phyloP scores from a whole-genome alignment of 2,329 filamentous ascomycete genomes.

The Epichloe uncinata region DNA sequence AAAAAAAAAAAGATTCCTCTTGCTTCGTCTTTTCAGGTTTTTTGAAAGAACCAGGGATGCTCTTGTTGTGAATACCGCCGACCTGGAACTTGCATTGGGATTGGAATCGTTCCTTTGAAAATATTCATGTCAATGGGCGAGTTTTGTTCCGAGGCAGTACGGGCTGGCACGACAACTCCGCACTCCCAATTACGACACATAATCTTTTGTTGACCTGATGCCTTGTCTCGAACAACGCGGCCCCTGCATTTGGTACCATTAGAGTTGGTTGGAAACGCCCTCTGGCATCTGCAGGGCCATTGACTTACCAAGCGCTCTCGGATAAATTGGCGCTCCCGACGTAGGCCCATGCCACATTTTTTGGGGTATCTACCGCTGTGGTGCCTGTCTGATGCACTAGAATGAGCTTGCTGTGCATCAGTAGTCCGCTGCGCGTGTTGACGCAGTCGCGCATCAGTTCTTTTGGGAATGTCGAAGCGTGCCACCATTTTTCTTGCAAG shows the following conservation, averaged over 20 bases:
- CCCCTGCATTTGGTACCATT: slow-evolving; percentile 44
- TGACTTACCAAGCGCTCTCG: slow-evolving; percentile 74
- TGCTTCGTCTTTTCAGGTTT: slow-evolving; percentile 11
- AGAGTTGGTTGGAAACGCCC: neutral
- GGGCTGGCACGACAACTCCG: slow-evolving; percentile 62
- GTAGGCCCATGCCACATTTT: slow-evolving; percentile 57
- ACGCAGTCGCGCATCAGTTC: slow-evolving; percentile 61
- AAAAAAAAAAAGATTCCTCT: too few species aligned
- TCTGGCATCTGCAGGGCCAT: neutral
- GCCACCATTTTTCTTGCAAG: slow-evolving; percentile 60
- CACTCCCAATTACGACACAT: slow-evolving; percentile 93
- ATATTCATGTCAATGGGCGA: slow-evolving; percentile 16
- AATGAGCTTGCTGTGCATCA: slow-evolving; percentile 81
- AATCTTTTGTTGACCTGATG: slow-evolving; percentile 56
- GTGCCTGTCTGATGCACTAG: slow-evolving; percentile 27
- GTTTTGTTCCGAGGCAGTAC: slow-evolving; percentile 6
- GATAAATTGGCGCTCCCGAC: slow-evolving; percentile 85
- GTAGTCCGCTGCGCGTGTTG: slow-evolving; percentile 53
- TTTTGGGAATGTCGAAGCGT: slow-evolving; percentile 54
- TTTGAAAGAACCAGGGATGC: slow-evolving; percentile 30
- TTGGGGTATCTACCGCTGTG: neutral
- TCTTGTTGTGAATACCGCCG: slow-evolving; percentile 29
- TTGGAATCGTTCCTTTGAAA: slow-evolving; percentile 43
- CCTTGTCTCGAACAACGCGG: slow-evolving; percentile 55
- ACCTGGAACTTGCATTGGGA: slow-evolving; percentile 52